Conservation (phyloP, 2,329 filamentous ascomycete genomes). For the Phialophora verrucosa region DNA sequence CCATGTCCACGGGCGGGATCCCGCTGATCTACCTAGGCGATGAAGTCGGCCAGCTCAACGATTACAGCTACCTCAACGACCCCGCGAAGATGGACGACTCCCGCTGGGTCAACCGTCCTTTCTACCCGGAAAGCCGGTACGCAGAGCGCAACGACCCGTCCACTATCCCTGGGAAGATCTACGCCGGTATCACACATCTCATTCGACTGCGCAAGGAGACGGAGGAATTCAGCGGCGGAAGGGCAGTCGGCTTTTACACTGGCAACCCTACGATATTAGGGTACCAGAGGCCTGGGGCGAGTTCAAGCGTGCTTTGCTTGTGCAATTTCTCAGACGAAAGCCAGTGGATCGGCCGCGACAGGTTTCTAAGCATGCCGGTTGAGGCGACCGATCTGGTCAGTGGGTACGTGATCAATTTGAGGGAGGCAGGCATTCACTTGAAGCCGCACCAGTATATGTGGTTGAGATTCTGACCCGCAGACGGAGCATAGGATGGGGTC, state of each 20-base stretch:
- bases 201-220: slow-evolving; percentile 36
- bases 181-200: slow-evolving; percentile 35
- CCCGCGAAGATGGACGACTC: slow-evolving; percentile 37
- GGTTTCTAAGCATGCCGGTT: slow-evolving; percentile 37
- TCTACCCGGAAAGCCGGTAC: slow-evolving; percentile 34
- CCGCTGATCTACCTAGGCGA: slow-evolving; percentile 39
- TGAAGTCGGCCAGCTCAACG: slow-evolving; percentile 39
- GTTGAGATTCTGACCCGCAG: slow-evolving; percentile 27
- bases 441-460: slow-evolving; percentile 37
- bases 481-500: background rate
- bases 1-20: slow-evolving; percentile 38
- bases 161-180: slow-evolving; percentile 35
- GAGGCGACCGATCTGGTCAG: slow-evolving; percentile 33
- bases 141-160: slow-evolving; percentile 31
- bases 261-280: slow-evolving; percentile 36
- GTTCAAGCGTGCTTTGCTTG: slow-evolving; percentile 34
- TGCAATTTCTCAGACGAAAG: slow-evolving; percentile 37
- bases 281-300: slow-evolving; percentile 35
- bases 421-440: slow-evolving; percentile 36
- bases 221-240: slow-evolving; percentile 34
- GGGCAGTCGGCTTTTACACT: slow-evolving; percentile 37
- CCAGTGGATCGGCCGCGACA: slow-evolving; percentile 37
- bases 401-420: slow-evolving; percentile 34
- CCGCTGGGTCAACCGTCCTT: slow-evolving; percentile 38
- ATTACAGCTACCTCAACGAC: slow-evolving; percentile 39